Conservation (phyloP, 2,329 filamentous ascomycete species). For the Xylariaceae sp. region DNA sequence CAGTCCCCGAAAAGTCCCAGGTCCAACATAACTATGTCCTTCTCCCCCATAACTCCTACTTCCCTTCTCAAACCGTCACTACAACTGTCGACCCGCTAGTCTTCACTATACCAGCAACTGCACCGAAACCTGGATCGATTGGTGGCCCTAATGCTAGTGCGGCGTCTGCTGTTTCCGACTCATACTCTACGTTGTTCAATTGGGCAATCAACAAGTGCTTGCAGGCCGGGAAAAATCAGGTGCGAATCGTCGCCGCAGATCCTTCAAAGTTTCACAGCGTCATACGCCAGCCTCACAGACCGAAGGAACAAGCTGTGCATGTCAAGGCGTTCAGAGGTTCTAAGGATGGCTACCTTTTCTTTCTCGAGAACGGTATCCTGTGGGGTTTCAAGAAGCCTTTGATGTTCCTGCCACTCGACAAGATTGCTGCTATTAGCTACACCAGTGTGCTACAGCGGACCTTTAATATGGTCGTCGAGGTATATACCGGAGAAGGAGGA, state of each 20-base stretch:
- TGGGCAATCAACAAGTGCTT: conserved; percentile 65
- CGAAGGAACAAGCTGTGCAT: conserved; percentile 68
- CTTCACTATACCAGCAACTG: conserved; percentile 66
- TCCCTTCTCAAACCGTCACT: conserved; percentile 55
- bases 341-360: conserved; percentile 73
- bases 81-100: conserved; percentile 63
- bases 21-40: conserved; percentile 71
- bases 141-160: conserved; percentile 55
- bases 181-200: conserved; percentile 64
- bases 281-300: conserved; percentile 63
- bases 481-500: conserved; percentile 50
- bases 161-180: conserved; percentile 63
- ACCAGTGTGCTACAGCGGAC: conserved; percentile 72
- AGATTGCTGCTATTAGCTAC: conserved; percentile 69
- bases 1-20: conserved; percentile 70
- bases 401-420: conserved; percentile 66
- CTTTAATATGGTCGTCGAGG: conserved; percentile 71
- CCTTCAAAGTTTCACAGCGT: conserved; percentile 64
- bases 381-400: conserved; percentile 76
- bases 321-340: conserved; percentile 71
- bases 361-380: conserved; percentile 69
- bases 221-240: conserved; percentile 54
- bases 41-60: conserved; percentile 62
- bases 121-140: conserved; percentile 67
- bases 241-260: conserved; percentile 60